phyloP scores from a whole-genome alignment of 805 yeast genomes.

The Nakazawaea molendinolei region DNA sequence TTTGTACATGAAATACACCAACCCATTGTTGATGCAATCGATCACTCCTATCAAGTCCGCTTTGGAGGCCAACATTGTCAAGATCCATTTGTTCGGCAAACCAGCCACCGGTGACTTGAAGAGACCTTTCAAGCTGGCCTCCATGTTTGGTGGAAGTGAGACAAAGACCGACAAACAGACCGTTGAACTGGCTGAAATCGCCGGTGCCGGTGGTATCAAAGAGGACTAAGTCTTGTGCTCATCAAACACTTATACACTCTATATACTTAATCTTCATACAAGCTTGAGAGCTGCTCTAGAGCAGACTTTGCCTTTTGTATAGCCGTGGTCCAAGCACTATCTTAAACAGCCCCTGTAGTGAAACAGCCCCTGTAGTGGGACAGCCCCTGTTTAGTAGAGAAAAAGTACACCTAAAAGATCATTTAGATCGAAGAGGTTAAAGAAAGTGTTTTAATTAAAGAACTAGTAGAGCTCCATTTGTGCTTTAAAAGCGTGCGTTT shows the following conservation, averaged over 20 bases:
- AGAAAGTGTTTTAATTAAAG: too few relatives aligned
- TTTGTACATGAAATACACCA: constrained; percentile 92
- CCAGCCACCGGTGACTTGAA: constrained; percentile 85
- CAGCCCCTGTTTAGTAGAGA: too few relatives aligned
- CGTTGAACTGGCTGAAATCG: constrained; percentile 74
- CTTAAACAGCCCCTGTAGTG: too few relatives aligned
- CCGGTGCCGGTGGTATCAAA: constrained; percentile 86
- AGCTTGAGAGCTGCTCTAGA: too few relatives aligned
- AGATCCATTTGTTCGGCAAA: constrained; percentile 80
- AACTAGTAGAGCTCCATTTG: too few relatives aligned
- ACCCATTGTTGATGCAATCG: constrained; percentile 93
- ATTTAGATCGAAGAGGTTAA: too few relatives aligned
- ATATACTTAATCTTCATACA: too few relatives aligned
- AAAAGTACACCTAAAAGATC: too few relatives aligned
- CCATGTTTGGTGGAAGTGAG: constrained; percentile 59
- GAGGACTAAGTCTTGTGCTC: constrained; percentile 47
- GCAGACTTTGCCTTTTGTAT: too few relatives aligned
- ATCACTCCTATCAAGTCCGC: constrained; percentile 87
- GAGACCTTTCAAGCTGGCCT: constrained; percentile 92
- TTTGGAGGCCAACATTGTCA: constrained; percentile 81
- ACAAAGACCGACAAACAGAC: constrained; percentile 83
- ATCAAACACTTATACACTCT: constrained; percentile 1
- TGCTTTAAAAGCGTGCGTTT: too few relatives aligned
- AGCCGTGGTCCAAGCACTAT: too few relatives aligned
- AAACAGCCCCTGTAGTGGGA: too few relatives aligned